Conservation (phyloP, 2,329 filamentous ascomycete species). For the Parastagonospora avenae region DNA sequence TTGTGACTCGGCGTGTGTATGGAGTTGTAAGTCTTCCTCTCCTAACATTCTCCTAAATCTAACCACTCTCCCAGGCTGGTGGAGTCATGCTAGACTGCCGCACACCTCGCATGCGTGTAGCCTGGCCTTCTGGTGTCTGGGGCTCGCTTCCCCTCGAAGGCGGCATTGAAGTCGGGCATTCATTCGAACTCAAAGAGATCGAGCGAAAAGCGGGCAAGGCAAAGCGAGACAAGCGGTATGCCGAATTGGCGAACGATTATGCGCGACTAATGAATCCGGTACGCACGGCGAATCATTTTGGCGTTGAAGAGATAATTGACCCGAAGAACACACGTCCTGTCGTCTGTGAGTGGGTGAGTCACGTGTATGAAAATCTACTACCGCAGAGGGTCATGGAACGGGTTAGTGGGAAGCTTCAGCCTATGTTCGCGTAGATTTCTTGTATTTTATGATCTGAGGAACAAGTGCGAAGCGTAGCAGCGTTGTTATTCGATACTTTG, state of each 20-base stretch:
- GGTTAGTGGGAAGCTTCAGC: slow-evolving; percentile 43
- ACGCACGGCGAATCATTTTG: slow-evolving; percentile 67
- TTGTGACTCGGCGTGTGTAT: slow-evolving; percentile 66
- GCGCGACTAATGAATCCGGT: slow-evolving; percentile 67
- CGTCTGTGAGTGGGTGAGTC: slow-evolving; percentile 60
- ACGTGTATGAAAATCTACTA: slow-evolving; percentile 62
- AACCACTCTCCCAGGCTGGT: slow-evolving; percentile 46
- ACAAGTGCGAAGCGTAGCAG: neutral
- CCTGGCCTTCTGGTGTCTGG: slow-evolving; percentile 69
- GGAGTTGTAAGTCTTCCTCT: slow-evolving; percentile 54
- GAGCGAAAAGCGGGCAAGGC: slow-evolving; percentile 58
- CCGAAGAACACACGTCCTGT: slow-evolving; percentile 63
- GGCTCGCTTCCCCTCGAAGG: slow-evolving; percentile 67
- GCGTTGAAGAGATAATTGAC: slow-evolving; percentile 69
- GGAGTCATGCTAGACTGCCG: slow-evolving; percentile 68
- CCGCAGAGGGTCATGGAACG: slow-evolving; percentile 55
- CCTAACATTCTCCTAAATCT: too few species aligned
- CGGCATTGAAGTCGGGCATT: slow-evolving; percentile 68
- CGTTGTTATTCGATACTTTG: neutral
- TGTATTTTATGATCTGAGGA: neutral
- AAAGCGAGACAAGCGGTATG: slow-evolving; percentile 56
- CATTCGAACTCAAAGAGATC: slow-evolving; percentile 62
- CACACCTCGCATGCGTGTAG: slow-evolving; percentile 64
- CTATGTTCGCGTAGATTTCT: slow-evolving; percentile 32
- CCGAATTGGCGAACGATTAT: slow-evolving; percentile 65